phyloP scores from a whole-genome alignment of 2,329 filamentous ascomycete genomes.

The Stylonectria norvegica region DNA sequence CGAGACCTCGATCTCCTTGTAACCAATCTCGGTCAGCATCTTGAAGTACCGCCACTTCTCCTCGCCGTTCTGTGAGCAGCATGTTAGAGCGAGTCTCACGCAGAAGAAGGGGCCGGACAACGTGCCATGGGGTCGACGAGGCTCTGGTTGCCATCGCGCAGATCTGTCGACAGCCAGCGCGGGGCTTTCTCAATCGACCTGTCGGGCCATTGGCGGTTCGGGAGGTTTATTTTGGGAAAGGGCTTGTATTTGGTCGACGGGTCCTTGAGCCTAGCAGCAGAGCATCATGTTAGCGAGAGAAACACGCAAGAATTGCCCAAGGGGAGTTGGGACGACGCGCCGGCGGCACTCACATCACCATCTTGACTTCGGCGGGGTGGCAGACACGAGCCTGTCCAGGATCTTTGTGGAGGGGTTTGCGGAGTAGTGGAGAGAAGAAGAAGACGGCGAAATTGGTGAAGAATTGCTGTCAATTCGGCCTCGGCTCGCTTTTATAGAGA shows the following conservation, averaged over 20 bases:
- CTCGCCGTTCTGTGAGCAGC: conserved; percentile 68
- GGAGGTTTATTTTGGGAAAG: conserved; percentile 58
- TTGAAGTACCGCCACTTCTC: conserved; percentile 96
- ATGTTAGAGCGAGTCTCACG: conserved; percentile 6
- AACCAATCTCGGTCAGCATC: conserved; percentile 87
- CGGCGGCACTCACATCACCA: not conserved
- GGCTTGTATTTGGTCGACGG: conserved; percentile 73
- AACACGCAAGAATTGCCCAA: no score
- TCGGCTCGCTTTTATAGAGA: not conserved
- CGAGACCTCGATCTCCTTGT: conserved; percentile 96
- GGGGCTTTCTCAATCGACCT: conserved; percentile 81
- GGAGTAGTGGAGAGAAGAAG: not conserved
- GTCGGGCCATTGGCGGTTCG: conserved; percentile 77
- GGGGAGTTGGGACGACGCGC: not conserved
- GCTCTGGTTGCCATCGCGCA: conserved; percentile 88
- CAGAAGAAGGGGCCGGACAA: not conserved
- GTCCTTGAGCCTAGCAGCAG: conserved; percentile 69
- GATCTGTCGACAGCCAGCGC: conserved; percentile 83
- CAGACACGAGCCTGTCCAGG: not conserved
- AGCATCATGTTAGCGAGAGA: no score
- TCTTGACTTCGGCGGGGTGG: not conserved
- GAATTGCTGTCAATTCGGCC: no score
- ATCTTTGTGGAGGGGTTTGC: not conserved
- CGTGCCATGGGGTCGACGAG: conserved; percentile 87
- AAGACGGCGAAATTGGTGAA: no score